Conservation (phyloP, 2,329 filamentous ascomycete species). For the Penicillium capsulatum region DNA sequence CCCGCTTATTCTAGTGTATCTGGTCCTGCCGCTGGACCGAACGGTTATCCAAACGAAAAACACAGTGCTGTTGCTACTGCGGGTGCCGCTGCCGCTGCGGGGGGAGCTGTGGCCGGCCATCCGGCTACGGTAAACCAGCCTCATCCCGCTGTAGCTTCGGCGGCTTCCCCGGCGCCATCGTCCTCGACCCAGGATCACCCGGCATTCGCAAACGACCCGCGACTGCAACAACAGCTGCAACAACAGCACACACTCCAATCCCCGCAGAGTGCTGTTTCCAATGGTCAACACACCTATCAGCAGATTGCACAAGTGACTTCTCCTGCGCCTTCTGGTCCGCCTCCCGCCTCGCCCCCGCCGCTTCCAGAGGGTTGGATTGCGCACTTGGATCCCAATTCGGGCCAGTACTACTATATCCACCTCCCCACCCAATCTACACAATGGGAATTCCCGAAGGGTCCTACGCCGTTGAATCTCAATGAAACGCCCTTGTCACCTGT, state of each 20-base stretch:
- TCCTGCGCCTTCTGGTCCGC: conserved; percentile 44
- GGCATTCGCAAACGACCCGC: conserved; percentile 82
- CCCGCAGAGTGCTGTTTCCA: conserved; percentile 36
- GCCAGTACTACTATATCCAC: conserved; percentile 99
- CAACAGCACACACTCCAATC: conserved; percentile 37
- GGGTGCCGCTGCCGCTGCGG: conserved; percentile 10
- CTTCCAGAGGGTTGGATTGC: conserved; percentile 98
- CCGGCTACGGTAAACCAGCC: conserved; percentile 22
- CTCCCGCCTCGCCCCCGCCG: conserved; percentile 81
- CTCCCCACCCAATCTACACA: conserved; percentile 91
- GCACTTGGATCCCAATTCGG: conserved; percentile 89
- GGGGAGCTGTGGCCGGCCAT: conserved; percentile 19
- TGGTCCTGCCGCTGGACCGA: conserved; percentile 44
- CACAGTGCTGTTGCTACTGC: conserved; percentile 47
- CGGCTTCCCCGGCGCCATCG: conserved; percentile 25
- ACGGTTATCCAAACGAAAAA: conserved; percentile 74
- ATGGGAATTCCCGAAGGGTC: conserved; percentile 97
- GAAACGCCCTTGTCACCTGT: conserved; percentile 78
- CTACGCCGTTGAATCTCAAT: conserved; percentile 81
- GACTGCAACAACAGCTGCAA: conserved; percentile 46
- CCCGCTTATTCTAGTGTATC: conserved; percentile 87
- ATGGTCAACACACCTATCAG: conserved; percentile 22
- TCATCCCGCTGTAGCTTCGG: conserved; percentile 20
- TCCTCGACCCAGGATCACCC: conserved; percentile 61
- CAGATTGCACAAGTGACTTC: conserved; percentile 26